Conservation (phyloP, 257 asterid genomes). For the Leonotis leonurus region DNA sequence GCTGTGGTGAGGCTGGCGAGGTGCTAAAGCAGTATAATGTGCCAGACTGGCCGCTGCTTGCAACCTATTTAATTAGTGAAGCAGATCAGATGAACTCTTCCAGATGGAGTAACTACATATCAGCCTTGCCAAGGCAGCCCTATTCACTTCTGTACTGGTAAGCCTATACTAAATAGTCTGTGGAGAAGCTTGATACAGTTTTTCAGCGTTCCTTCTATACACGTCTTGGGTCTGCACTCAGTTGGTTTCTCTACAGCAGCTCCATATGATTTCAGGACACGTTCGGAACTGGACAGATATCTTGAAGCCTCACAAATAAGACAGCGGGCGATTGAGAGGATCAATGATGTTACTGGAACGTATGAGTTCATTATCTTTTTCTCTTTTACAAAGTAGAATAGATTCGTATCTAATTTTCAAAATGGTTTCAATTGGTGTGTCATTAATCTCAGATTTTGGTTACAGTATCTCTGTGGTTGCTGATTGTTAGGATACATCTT, state of each 20-base stretch:
- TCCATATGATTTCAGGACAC: slow-evolving; percentile 92
- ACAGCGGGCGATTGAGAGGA: slow-evolving; percentile 80
- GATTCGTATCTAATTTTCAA: not conserved
- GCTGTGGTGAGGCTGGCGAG: slow-evolving; percentile 61
- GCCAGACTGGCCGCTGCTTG: slow-evolving; percentile 95
- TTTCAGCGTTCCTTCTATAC: slow-evolving; percentile 5
- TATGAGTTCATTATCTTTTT: slow-evolving; percentile 34
- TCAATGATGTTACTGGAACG: slow-evolving; percentile 84
- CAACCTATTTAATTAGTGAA: slow-evolving; percentile 85
- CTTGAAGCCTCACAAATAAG: slow-evolving; percentile 91
- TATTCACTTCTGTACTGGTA: slow-evolving; percentile 94
- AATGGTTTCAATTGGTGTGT: not conserved
- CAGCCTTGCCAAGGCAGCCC: slow-evolving; percentile 94
- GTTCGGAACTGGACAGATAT: slow-evolving; percentile 77
- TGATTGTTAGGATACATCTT: slow-evolving; percentile 3
- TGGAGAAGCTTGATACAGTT: slow-evolving; percentile 1
- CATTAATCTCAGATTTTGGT: not conserved
- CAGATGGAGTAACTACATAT: slow-evolving; percentile 82
- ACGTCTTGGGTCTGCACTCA: slow-evolving; percentile 40
- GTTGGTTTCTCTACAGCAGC: slow-evolving; percentile 65
- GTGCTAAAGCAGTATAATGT: slow-evolving; percentile 56
- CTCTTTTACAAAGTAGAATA: not conserved
- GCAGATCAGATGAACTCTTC: slow-evolving; percentile 62
- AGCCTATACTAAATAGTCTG: slow-evolving; percentile 16
- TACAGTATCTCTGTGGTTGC: slow-evolving; percentile 4